A percentile compares a stretch with the other conserved stretches of the same genome.
phyloP scores from a whole-genome alignment of 2,329 filamentous ascomycete genomes.

The Dothiorella sarmentorum region DNA sequence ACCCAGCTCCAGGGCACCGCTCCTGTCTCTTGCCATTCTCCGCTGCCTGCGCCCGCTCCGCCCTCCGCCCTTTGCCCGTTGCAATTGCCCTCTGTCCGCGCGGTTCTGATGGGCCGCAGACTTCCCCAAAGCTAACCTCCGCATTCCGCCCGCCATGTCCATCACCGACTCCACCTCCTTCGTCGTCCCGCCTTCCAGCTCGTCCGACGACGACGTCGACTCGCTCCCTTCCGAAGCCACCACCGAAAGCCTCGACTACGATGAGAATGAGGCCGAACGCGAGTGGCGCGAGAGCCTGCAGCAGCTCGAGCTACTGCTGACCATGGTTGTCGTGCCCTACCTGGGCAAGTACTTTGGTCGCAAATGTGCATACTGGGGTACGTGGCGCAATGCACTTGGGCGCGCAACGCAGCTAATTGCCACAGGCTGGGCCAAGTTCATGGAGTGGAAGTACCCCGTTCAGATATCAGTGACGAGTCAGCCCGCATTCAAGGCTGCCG shows the following conservation, averaged over 20 bases:
- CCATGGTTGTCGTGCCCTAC: slow-evolving; percentile 92
- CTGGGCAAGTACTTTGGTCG: slow-evolving; percentile 91
- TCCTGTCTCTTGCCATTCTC: neutral
- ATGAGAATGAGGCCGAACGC: slow-evolving; percentile 71
- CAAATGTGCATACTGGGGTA: slow-evolving; percentile 96
- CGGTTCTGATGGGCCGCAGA: slow-evolving; percentile 4
- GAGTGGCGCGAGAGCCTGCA: slow-evolving; percentile 95
- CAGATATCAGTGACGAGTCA: slow-evolving; percentile 59
- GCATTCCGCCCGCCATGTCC: slow-evolving; percentile 29
- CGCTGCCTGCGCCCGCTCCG: neutral
- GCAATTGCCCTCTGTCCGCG: too few relatives aligned
- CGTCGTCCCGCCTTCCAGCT: slow-evolving; percentile 30
- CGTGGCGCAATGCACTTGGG: slow-evolving; percentile 35
- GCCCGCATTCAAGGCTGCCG: slow-evolving; percentile 44
- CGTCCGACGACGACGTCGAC: slow-evolving; percentile 44
- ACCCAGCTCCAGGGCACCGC: neutral
- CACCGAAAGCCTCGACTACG: slow-evolving; percentile 51
- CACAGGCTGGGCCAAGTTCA: slow-evolving; percentile 84
- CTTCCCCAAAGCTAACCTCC: neutral
- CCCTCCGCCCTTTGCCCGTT: neutral
- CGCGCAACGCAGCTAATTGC: slow-evolving; percentile 22
- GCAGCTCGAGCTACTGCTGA: slow-evolving; percentile 87
- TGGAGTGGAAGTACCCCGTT: slow-evolving; percentile 90
- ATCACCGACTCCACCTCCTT: slow-evolving; percentile 37
- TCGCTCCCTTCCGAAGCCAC: slow-evolving; percentile 52